Base-by-base conservation (phyloP, 2,329 filamentous ascomycete species). In the Penicillium sp. region DNA sequence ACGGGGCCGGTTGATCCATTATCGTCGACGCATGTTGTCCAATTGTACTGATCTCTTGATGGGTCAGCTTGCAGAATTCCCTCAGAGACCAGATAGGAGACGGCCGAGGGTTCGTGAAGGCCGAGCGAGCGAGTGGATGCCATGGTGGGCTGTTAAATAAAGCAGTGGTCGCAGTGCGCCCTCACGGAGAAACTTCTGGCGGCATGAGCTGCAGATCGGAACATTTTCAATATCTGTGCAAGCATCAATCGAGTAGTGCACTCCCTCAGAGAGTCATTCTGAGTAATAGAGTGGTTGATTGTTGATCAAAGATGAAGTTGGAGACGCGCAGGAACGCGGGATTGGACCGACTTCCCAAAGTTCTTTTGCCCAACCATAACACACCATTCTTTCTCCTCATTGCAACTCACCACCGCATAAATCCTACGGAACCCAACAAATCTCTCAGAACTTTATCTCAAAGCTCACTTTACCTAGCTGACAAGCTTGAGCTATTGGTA, bases 61-160 rank as follows among this genome's bases (percentile, higher is more conserved):
- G 89, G 83, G 56, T 94, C 82, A 42, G 81, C 72, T 16, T 87
- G 83, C 2, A 97, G 79, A 38, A 95, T 81, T 52, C 85, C 82
- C 73, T 97, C 92, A 62, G 86, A 81, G 62, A 96, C 82, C 59
- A 95, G 85, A 77, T 94, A 90, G 57, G 84, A 85, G 59, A 97
- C 80, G 59, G 88, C 91, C 56, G 88, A 84, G 55, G 95, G 92
- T 76, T 88, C 86, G 78, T 97, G 93, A 68, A 96, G 81, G 72
- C 94, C 94, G 66, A 96, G 83, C 60, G 93, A 96, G 73, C 85
- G 89, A 75, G 96, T 85, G 69, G 88, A 86, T 63, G 93, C 93
- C 95, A 99, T 99, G 66, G 64, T 73, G 61, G 59, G 57, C 34
- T 58, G 61, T 55, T 29, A 60, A 61, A 49, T 52, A 53, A 49